Evolutionary conservation across 805 yeast genomes (phyloP).

Genomic region (Yamadazyma sp.): DNA sequence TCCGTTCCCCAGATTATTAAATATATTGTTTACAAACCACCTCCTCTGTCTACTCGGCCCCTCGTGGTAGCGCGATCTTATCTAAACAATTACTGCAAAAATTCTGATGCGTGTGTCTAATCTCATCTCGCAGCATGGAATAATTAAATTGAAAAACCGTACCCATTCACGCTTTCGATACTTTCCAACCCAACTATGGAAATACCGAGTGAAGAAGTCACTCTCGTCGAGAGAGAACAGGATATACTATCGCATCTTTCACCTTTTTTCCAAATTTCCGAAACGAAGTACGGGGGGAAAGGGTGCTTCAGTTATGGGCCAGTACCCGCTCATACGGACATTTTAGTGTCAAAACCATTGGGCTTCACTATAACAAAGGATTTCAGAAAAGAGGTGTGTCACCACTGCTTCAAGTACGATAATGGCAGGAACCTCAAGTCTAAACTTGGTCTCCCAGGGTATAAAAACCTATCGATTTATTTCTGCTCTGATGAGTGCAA

Average conservation of each 20-base stretch:
- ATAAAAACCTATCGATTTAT: constrained; percentile 45
- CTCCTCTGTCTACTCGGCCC: no score
- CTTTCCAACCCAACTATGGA: no score
- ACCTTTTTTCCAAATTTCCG: constrained; percentile 30
- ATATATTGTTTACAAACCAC: no score
- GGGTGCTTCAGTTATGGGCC: constrained; percentile 52
- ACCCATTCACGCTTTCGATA: no score
- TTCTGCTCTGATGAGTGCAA: constrained; percentile 54
- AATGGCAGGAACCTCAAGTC: constrained; percentile 48
- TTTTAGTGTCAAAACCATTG: constrained; percentile 45
- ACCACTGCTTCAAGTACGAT: constrained; percentile 49
- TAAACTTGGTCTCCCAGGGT: constrained; percentile 26
- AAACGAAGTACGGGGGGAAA: constrained; percentile 54
- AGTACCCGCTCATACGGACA: constrained; percentile 42
- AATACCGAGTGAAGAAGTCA: constrained; percentile 14
- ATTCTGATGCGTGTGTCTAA: background rate
- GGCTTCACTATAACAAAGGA: constrained; percentile 50
- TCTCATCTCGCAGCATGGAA: constrained; percentile 8
- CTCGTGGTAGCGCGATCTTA: no score
- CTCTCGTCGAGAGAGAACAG: constrained; percentile 13
- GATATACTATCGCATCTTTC: constrained; percentile 26
- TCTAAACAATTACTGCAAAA: constrained; percentile 11
- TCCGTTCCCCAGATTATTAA: no score
- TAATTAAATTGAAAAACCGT: no score
- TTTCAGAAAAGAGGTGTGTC: constrained; percentile 64